Base-by-base conservation (phyloP, 352 stramenopile genomes). In the Thraustotheca clavata region DNA sequence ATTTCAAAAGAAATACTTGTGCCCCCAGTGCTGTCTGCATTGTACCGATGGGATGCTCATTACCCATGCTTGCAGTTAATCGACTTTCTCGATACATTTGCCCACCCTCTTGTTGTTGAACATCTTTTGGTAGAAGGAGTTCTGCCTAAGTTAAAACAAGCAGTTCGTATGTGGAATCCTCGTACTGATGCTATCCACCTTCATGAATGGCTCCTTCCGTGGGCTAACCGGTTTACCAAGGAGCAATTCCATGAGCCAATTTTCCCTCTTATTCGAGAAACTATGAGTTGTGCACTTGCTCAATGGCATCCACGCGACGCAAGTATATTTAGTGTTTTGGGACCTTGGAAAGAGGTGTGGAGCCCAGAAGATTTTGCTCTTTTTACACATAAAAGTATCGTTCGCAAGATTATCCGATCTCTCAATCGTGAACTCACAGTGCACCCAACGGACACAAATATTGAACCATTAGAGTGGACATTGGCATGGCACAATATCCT, bases 391-490 rank as follows among this genome's bases (percentile, higher is more conserved):
- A 79, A 82, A 20, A 74, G 90, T 47, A 83, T 95, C 26, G 59
- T 87, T 3, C 77, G 75, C 16, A 92, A 90, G 69, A 67, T 95
- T 16, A 75, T 87, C 31, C 76, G 84, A 2, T 87, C 74, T 59
- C 75, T 95, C 18, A 77, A 93, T 16, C 76, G 84, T n/a, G 83
- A 94, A 31, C 90, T 96, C 36, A 61, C 82, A 35, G 71, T 96
- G 2, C 76, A 96, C 49, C 87, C 87, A 0, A 68, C 78, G 34
- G 78, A 85, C 20, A 48, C 62, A 14, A 80, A 79, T 1, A 59
- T 95, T 18, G 78, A 88, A 22, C 67, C 69, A 3, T 55, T 96
- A 22, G 73, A 68, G 24, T 94, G 83, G 82, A 72, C 91, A 22
- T 50, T 96, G 3, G 81, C 74, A 38, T 96, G 87, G 87, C 73